These are phyloP conservation scores for Linum tenue DNA, from an alignment of 345 rosid species.

Conservation along the genomic window DNA sequence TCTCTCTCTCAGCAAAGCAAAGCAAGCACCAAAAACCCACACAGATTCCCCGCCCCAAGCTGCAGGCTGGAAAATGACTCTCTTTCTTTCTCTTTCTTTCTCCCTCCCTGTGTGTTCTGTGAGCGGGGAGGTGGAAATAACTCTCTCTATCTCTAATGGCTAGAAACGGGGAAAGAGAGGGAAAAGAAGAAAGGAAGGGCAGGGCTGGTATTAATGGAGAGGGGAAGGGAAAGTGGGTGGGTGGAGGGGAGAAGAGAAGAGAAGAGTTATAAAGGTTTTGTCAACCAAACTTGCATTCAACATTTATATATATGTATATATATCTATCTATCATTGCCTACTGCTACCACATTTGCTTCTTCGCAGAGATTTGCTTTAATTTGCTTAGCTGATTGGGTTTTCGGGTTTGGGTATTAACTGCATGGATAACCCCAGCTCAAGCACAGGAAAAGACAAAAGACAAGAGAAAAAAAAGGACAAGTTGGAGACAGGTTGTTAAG, in stretches of 20 bases:
- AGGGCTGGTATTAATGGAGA: background rate
- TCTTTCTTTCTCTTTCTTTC: constrained; percentile 16
- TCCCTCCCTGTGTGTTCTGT: constrained; percentile 14
- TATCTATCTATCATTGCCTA: background rate
- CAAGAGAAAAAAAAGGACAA: too few species aligned
- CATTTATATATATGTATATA: too few species aligned
- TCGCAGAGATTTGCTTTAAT: too few species aligned
- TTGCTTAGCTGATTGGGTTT: too few species aligned
- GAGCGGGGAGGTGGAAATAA: constrained; percentile 48
- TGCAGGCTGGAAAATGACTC: constrained; percentile 21
- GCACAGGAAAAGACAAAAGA: too few species aligned
- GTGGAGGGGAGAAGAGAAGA: background rate
- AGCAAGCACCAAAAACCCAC: constrained; percentile 20
- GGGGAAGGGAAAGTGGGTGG: background rate
- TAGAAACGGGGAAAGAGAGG: constrained; percentile 12
- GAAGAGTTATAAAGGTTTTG: background rate
- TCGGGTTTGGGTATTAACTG: too few species aligned
- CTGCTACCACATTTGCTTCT: background rate
- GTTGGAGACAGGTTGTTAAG: too few species aligned
- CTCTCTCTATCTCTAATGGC: too few species aligned
- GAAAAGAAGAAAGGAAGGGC: constrained; percentile 11
- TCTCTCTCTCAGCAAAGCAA: background rate
- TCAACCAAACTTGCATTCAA: background rate
- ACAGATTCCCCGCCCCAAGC: background rate
- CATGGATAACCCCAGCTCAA: too few species aligned